Evolutionary conservation across 192 early-diverging fungal species (phyloP).

Genomic region (Piromyces sp.): DNA sequence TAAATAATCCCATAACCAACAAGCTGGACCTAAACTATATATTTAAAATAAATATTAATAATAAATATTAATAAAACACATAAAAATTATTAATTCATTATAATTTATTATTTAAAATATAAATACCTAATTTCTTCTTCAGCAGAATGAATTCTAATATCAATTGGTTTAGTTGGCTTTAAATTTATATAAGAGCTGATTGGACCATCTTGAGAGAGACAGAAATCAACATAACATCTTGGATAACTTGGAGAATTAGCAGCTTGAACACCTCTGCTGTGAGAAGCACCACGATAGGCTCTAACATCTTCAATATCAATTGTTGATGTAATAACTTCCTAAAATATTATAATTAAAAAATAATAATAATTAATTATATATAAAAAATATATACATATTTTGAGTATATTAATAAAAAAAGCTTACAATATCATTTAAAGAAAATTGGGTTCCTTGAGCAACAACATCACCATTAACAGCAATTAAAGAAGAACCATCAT

Average conservation of each 20-base stretch:
- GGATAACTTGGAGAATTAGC: slow-evolving; percentile 36
- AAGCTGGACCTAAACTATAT: slow-evolving; percentile 68
- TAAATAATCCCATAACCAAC: slow-evolving; percentile 99
- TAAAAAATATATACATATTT: not conserved
- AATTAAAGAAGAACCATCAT: slow-evolving; percentile 85
- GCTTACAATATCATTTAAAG: slow-evolving; percentile 69
- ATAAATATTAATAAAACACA: no score
- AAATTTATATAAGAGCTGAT: slow-evolving; percentile 4
- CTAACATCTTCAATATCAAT: slow-evolving; percentile 81
- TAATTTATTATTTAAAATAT: no score
- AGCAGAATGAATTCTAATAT: slow-evolving; percentile 46
- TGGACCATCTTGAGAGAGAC: slow-evolving; percentile 23
- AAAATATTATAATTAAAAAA: not conserved
- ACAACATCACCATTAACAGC: slow-evolving; percentile 59
- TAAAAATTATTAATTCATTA: no score
- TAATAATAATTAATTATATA: not conserved
- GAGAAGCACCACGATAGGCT: slow-evolving; percentile 45
- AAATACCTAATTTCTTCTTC: slow-evolving; percentile 70
- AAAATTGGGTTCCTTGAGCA: slow-evolving; percentile 83
- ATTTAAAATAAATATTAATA: not conserved
- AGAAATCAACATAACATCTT: slow-evolving; percentile 37
- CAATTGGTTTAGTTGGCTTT: slow-evolving; percentile 6
- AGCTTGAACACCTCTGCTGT: slow-evolving; percentile 72
- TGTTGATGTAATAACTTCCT: slow-evolving; percentile 82
- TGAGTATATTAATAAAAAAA: no score